Conservation (phyloP, 2,329 filamentous ascomycete species). For the Gnomoniopsis smithogilvyi region DNA sequence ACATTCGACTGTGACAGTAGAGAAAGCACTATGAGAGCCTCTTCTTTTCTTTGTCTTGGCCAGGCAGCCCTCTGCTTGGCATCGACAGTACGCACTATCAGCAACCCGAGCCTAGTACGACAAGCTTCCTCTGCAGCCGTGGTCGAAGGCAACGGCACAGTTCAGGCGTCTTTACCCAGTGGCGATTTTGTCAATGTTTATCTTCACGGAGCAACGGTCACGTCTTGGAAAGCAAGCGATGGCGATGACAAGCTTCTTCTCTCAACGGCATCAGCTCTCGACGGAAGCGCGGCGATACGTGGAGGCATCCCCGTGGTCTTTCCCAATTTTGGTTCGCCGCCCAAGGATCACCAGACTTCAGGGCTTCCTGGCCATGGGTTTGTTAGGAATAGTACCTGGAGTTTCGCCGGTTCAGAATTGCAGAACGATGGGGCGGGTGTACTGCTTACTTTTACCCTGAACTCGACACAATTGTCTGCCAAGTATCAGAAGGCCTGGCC, state of each 20-base stretch:
- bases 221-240: conserved; percentile 9
- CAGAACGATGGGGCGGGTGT: conserved; percentile 1
- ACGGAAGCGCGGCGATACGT: conserved; percentile 9
- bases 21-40: background rate
- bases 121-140: background rate
- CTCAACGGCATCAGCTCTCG: conserved; percentile 4
- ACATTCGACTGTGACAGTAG: too few species aligned
- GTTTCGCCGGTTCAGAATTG: background rate
- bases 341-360: conserved; percentile 4
- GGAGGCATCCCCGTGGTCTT: conserved; percentile 7
- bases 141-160: background rate
- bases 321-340: conserved; percentile 7
- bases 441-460: background rate
- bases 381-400: conserved; percentile 9
- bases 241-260: conserved; percentile 10
- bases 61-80: background rate
- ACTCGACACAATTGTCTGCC: background rate
- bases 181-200: conserved; percentile 2
- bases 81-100: background rate
- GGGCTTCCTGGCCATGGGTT: conserved; percentile 4
- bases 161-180: conserved; percentile 4
- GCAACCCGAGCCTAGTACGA: background rate
- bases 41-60: background rate
- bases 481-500: conserved; percentile 6
- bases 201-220: conserved; percentile 9